Percentiles rank a stretch among this genome's conserved stretches.
phyloP scores from a whole-genome alignment of 1,284 basidiomycete species.

The Sphagnurus paluster region DNA sequence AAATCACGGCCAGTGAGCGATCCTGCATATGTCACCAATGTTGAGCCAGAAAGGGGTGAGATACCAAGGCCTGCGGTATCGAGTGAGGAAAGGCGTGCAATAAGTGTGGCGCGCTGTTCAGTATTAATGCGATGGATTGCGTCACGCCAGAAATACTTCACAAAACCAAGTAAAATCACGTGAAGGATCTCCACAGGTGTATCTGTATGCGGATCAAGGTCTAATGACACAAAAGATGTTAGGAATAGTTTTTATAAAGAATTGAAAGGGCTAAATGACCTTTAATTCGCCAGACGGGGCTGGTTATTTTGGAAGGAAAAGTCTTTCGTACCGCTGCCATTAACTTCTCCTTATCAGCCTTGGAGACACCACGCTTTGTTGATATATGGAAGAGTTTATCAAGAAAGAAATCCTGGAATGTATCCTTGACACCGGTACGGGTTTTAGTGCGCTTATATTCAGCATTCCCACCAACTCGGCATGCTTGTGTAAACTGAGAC shows the following conservation, averaged over 20 bases:
- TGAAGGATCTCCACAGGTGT: constrained; percentile 38
- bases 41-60: constrained; percentile 26
- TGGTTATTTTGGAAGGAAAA: constrained; percentile 7
- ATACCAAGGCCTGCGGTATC: background rate
- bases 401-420: background rate
- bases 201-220: constrained; percentile 34
- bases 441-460: background rate
- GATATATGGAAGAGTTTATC: background rate
- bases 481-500: background rate
- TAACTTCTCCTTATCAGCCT: background rate
- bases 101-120: constrained; percentile 24
- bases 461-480: background rate
- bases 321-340: background rate
- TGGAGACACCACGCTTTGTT: background rate
- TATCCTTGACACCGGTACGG: background rate
- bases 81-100: background rate
- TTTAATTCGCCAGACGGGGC: constrained; percentile 26
- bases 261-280: constrained; percentile 16
- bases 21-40: constrained; percentile 34
- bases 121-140: constrained; percentile 26
- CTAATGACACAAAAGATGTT: too few relatives aligned
- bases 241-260: too few relatives aligned
- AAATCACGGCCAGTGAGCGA: constrained; percentile 38
- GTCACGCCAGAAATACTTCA: constrained; percentile 41
- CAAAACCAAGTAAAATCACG: constrained; percentile 35